A percentile compares a stretch with the other conserved stretches of the same genome.
These are phyloP conservation scores for Cladophialophora bantiana DNA, from an alignment of 2,329 filamentous ascomycete genomes.

Conservation along the genomic window DNA sequence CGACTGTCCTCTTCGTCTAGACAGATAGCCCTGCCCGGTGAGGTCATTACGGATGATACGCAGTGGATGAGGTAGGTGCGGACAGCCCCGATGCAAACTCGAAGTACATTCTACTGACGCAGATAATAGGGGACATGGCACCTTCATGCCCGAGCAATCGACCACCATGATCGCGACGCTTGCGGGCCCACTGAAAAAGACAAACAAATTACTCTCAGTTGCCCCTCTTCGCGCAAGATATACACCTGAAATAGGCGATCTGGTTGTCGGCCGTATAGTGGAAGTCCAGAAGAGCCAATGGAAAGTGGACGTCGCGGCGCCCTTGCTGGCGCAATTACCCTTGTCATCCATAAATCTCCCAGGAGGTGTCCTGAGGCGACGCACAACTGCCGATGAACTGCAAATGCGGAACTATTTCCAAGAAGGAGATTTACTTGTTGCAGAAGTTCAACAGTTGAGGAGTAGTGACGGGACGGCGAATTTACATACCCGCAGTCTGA, in stretches of 20 bases:
- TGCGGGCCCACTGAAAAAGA: conserved; percentile 87
- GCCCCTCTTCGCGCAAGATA: conserved; percentile 90
- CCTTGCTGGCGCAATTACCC: conserved; percentile 82
- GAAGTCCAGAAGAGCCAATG: conserved; percentile 93
- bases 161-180: conserved; percentile 85
- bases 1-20: conserved; percentile 43
- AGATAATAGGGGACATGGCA: conserved; percentile 80
- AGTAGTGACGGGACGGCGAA: conserved; percentile 85
- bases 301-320: conserved; percentile 92
- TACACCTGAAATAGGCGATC: conserved; percentile 92
- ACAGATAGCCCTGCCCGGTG: conserved; percentile 85
- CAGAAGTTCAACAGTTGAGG: conserved; percentile 84
- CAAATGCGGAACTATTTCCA: conserved; percentile 98
- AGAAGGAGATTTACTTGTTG: conserved; percentile 91
- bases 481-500: conserved; percentile 86
- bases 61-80: conserved; percentile 78
- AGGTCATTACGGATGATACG: conserved; percentile 85
- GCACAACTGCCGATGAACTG: conserved; percentile 94
- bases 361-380: conserved; percentile 86
- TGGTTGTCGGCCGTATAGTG: conserved; percentile 91
- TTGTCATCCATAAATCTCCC: conserved; percentile 93
- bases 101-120: conserved; percentile 45
- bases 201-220: conserved; percentile 95
- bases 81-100: conserved; percentile 44
- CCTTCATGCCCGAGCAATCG: conserved; percentile 61